A percentile compares a stretch with the other conserved stretches of the same genome.
phyloP scores from a whole-genome alignment of 192 early-diverging fungal species.

The Diversispora epigaea region DNA sequence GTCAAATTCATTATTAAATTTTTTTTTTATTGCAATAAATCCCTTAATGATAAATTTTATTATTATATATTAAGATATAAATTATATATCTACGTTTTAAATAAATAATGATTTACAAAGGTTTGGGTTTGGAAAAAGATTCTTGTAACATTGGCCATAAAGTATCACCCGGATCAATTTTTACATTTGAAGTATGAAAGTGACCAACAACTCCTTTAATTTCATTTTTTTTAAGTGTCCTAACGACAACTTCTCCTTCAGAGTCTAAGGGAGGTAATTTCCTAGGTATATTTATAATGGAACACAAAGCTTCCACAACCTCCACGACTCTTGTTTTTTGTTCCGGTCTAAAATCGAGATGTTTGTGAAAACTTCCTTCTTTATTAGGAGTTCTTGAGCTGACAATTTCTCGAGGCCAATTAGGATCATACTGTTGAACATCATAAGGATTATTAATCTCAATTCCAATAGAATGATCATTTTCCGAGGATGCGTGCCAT shows the following conservation, averaged over 20 bases:
- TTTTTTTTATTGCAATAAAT: too few relatives aligned
- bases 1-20: too few relatives aligned
- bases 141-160: background rate
- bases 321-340: background rate
- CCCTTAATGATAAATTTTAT: too few relatives aligned
- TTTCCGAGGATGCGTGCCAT: background rate
- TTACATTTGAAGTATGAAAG: background rate
- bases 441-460: background rate
- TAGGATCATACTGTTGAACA: background rate
- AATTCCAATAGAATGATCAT: background rate
- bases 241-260: background rate
- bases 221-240: background rate
- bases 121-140: background rate
- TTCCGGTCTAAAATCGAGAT: background rate
- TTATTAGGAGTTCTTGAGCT: background rate
- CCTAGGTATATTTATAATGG: background rate
- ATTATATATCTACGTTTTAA: too few relatives aligned
- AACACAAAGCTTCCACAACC: slow-evolving; percentile 3
- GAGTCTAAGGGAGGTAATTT: background rate
- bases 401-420: background rate
- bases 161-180: background rate
- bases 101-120: background rate
- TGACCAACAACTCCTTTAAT: background rate
- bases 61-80: too few relatives aligned
- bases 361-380: background rate